Conservation (phyloP, 805 yeast genomes). For the Candida oleophila region DNA sequence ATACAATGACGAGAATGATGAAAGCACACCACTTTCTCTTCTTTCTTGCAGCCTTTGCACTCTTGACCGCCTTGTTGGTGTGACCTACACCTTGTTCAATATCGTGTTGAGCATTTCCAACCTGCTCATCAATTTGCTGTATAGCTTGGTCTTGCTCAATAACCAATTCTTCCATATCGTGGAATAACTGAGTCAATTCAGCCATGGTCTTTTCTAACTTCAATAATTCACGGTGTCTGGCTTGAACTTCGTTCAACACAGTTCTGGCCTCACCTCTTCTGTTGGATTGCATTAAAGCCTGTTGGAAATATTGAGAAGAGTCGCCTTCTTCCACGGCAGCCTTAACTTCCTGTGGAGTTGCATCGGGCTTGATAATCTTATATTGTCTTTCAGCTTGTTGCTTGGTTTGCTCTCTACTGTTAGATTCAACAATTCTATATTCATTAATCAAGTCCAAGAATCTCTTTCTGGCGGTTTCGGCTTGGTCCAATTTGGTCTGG, state of each 20-base stretch:
- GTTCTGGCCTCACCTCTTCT: conserved; percentile 94
- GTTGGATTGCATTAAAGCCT: conserved; percentile 82
- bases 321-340: conserved; percentile 79
- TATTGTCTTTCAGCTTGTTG: conserved; percentile 91
- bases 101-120: conserved; percentile 81
- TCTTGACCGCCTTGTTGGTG: conserved; percentile 82
- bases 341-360: conserved; percentile 78
- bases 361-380: conserved; percentile 83
- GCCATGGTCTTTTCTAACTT: conserved; percentile 94
- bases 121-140: conserved; percentile 78
- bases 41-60: conserved; percentile 86
- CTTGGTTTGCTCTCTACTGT: conserved; percentile 79
- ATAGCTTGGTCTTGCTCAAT: conserved; percentile 92
- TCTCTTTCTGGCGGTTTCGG: conserved; percentile 80
- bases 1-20: conserved; percentile 57
- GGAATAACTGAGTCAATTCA: conserved; percentile 90
- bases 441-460: conserved; percentile 85
- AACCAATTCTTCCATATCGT: conserved; percentile 94
- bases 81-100: conserved; percentile 94
- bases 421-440: conserved; percentile 82
- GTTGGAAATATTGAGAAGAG: conserved; percentile 90
- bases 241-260: conserved; percentile 92
- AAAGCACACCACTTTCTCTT: conserved; percentile 85
- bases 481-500: conserved; percentile 82
- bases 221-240: conserved; percentile 91